Percentiles rank a stretch among this genome's conserved stretches.
phyloP scores from a whole-genome alignment of 23 red algal genomes.

The Gracilaria gracilis region DNA sequence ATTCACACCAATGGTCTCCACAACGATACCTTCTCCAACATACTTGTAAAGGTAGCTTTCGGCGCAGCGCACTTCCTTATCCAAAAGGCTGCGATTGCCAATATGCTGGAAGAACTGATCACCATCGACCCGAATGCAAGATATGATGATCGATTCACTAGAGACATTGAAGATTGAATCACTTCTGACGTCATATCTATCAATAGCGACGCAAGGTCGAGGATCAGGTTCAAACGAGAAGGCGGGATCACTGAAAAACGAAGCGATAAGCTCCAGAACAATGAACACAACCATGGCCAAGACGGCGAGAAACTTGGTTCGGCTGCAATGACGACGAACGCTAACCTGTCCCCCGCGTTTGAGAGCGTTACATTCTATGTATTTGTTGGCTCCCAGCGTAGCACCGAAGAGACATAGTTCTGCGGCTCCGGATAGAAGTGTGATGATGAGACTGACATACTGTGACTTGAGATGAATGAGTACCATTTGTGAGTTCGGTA shows the following conservation, averaged over 20 bases:
- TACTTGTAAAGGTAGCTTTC: background rate
- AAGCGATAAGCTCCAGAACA: background rate
- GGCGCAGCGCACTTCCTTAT: background rate
- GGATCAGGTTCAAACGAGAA: no score
- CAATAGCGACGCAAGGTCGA: background rate
- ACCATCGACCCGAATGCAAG: background rate
- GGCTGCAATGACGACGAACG: background rate
- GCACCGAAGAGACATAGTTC: background rate
- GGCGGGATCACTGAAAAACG: constrained; percentile 13
- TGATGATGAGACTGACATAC: background rate
- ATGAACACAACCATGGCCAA: background rate
- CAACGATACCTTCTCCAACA: background rate
- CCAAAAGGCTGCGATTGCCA: background rate
- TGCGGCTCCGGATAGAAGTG: background rate
- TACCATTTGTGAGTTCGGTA: background rate
- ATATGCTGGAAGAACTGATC: background rate
- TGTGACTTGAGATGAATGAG: constrained; percentile 20
- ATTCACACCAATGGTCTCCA: background rate
- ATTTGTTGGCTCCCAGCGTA: background rate
- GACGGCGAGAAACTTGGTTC: background rate
- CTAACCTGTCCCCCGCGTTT: background rate
- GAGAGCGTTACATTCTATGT: background rate
- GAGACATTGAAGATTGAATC: background rate
- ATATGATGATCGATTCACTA: background rate
- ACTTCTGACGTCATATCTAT: background rate